Base-by-base conservation (phyloP, 2,329 filamentous ascomycete genomes). In the Teratosphaeria nubilosa region DNA sequence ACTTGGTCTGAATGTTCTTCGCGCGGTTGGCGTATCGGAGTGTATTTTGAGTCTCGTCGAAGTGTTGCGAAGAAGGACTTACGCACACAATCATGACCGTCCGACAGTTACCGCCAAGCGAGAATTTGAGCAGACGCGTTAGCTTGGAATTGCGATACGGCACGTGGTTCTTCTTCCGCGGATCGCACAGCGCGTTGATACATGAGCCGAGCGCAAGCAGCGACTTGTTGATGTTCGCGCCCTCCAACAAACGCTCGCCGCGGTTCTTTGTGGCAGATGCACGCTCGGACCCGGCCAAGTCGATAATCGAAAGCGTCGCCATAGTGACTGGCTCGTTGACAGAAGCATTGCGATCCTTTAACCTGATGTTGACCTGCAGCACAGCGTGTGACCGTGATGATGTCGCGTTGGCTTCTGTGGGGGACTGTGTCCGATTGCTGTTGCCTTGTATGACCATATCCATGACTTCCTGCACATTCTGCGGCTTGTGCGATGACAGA, bases 31-130 rank as follows among this genome's bases (percentile, higher is more conserved):
- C 94, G 69, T 99, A 99, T 67, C 95, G 88, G 20, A 99, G 80
- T 0, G 94, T 99, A 73, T 99, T 99, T 69, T 99, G 94, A 0
- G 92, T 96, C 75, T 99, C 94, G 73, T 99, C 94, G 67, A 94
- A 99, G 74, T 99, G 94, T 5, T 89, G 88, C 69, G 94, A 97
- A 0, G 91, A 96, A 1, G 94, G 94, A 66, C 91, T 96, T 56
- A 99, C 90, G 69, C 94, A 99, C 27, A 99, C 94, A 72, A 99
- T 97, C 94, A 99, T 99, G 72, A 99, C 94, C 0, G 94, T 99
- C 75, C 91, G 95, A 80, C 94, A 99, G 74, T 99, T 99, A 2
- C 94, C 94, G 31, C 94, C 94, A 0, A 99, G 83, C 0, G 92
- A 96, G 75, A 99, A 99, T 69, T 99, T 99, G 56, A 99, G 82